A percentile compares a stretch with the other conserved stretches of the same genome.
These are phyloP conservation scores for Backusella morwellensis DNA, from an alignment of 192 early-diverging fungal species.

Conservation along the genomic window DNA sequence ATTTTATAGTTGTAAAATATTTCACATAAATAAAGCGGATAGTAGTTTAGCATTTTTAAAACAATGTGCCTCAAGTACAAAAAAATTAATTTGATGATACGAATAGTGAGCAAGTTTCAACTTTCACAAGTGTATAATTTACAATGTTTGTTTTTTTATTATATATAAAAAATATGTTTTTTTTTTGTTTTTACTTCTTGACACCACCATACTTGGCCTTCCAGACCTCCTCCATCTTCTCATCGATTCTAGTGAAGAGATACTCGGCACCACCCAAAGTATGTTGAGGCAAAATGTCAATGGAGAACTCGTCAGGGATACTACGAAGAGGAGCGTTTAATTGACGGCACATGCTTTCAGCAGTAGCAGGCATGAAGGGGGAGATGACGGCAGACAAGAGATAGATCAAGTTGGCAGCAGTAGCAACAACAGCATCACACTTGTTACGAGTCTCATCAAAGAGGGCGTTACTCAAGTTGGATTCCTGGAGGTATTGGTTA, in stretches of 20 bases:
- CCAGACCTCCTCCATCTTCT: constrained; percentile 78
- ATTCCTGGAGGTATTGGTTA: constrained; percentile 94
- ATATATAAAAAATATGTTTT: background rate
- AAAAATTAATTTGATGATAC: background rate
- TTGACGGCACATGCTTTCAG: constrained; percentile 77
- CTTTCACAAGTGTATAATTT: background rate
- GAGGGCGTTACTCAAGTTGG: constrained; percentile 86
- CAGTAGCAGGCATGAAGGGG: constrained; percentile 92
- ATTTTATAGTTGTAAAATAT: background rate
- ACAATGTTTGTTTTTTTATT: background rate
- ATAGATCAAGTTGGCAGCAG: constrained; percentile 87
- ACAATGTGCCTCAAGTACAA: background rate
- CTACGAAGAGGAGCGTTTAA: constrained; percentile 78
- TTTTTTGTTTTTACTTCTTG: background rate
- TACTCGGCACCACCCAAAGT: constrained; percentile 84
- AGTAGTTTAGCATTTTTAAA: background rate
- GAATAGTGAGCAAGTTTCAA: background rate
- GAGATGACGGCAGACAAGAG: constrained; percentile 82
- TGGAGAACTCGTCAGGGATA: constrained; percentile 73
- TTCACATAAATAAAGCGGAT: background rate
- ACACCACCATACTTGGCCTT: constrained; percentile 66
- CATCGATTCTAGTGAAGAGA: constrained; percentile 89
- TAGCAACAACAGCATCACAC: constrained; percentile 86
- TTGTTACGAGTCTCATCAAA: constrained; percentile 72
- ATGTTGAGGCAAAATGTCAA: constrained; percentile 84